Evolutionary conservation across 1,284 basidiomycete genomes (phyloP), one percentile per base, ranked within the genome.

Genomic region (Termitomyces sp.): DNA sequence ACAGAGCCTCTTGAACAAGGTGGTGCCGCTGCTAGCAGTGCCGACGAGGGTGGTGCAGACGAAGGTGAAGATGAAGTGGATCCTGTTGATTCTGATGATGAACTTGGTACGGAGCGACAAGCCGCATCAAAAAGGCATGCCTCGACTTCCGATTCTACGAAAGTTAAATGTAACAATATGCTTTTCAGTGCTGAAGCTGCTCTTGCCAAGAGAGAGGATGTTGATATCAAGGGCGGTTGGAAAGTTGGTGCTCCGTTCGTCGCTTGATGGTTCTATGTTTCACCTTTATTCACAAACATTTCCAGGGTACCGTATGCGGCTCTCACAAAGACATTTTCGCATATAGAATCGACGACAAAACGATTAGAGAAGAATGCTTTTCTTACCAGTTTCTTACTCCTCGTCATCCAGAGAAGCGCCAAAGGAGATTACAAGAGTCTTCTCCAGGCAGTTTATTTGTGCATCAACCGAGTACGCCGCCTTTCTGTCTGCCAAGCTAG

Each of bases 321-420:
- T 2, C 80, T 99, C 26, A 86, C 94, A 1, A 86, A 92, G 58
- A 86, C 91, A 0, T 99, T 99, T 67, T 81, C 86, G 31, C 75
- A 91, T 50, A 98, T 99, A 60, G 95, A 98, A 70, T 85, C 86
- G 2, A 99, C 97, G 0, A 98, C 95, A 1, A 99, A 98, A 67
- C 90, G 97, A 6, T 75, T 98, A 38, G 94, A 97, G 70, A 99
- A 98, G 70, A 91, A 86, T 5, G 83, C 93, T 1, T 77, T 94
- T 58, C 80, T 99, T 26, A 98, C 94, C 0, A 80, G 90, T 1
- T 92, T 98, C 67, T 78, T 99, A 38, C 74, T 94, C 3, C 83
- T 95, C 10, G 94, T 99, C 41, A 95, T 98, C 49, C 84, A 88
- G 66, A 80, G 91, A 34, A 90, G 92, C 58, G 83, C 81, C 3